Percentiles rank a stretch among this genome's conserved stretches.
Evolutionary conservation across 352 stramenopile species (phyloP).

Genomic region (Globisporangium parvum): DNA sequence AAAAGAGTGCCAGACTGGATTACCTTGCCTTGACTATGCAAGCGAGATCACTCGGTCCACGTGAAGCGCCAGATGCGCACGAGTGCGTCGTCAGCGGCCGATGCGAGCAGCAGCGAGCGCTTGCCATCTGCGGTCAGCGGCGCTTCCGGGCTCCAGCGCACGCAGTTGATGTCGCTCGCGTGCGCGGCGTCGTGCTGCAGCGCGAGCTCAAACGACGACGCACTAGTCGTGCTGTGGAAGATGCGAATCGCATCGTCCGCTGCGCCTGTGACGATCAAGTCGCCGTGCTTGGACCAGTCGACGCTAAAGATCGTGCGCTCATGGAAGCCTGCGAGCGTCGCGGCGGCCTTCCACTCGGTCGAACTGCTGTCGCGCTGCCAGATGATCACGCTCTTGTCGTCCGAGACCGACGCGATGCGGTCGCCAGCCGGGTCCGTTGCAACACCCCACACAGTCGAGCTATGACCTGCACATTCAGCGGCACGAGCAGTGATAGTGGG

Average conservation of each 20-base stretch:
- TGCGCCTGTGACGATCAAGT: slow-evolving; percentile 86
- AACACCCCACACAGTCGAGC: slow-evolving; percentile 94
- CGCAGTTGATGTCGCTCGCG: slow-evolving; percentile 75
- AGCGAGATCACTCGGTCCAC: too few relatives aligned
- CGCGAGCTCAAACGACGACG: slow-evolving; percentile 54
- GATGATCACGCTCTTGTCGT: slow-evolving; percentile 91
- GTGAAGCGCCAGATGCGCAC: slow-evolving; percentile 68
- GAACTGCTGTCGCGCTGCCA: slow-evolving; percentile 82
- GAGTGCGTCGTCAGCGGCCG: slow-evolving; percentile 50
- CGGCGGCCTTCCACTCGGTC: slow-evolving; percentile 82
- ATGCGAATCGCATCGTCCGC: slow-evolving; percentile 90
- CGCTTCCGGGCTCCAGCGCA: slow-evolving; percentile 55
- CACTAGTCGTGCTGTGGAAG: slow-evolving; percentile 46
- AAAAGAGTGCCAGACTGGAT: too few relatives aligned
- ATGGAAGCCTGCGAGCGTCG: slow-evolving; percentile 82
- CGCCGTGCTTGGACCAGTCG: slow-evolving; percentile 87
- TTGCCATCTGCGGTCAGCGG: slow-evolving; percentile 16
- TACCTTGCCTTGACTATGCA: too few relatives aligned
- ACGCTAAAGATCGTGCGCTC: slow-evolving; percentile 89
- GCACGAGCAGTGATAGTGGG: too few relatives aligned
- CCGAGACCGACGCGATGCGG: slow-evolving; percentile 85
- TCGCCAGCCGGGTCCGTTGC: slow-evolving; percentile 70
- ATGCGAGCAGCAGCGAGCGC: slow-evolving; percentile 56
- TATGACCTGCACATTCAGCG: slow-evolving; percentile 43
- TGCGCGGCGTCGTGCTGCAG: slow-evolving; percentile 56